Conservation (phyloP, 176 grass and related monocot genomes). For the Avena atlantica region DNA sequence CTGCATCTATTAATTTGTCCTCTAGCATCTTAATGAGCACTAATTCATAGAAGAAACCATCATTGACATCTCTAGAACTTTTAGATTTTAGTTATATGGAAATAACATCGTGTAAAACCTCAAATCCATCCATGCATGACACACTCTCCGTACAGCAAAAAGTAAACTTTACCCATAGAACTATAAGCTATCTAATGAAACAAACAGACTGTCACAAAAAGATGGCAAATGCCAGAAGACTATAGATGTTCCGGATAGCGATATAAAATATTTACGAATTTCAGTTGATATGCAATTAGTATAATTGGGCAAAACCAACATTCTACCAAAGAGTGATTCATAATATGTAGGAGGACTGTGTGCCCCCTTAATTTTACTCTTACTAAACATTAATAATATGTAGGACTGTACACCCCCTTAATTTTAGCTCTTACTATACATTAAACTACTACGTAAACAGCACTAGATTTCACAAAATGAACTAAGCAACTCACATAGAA, state of each 20-base stretch:
- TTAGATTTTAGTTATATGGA: neutral
- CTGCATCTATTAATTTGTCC: constrained; percentile 9
- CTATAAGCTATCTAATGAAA: constrained; percentile 1
- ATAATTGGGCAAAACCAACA: neutral
- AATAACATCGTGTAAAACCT: neutral
- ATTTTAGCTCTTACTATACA: too few species aligned
- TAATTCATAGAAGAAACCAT: neutral
- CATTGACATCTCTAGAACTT: neutral
- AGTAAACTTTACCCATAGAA: neutral
- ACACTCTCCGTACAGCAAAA: neutral
- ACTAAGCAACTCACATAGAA: neutral
- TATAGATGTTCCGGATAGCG: neutral
- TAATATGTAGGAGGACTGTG: neutral
- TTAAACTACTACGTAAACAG: too few species aligned
- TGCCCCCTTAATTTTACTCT: too few species aligned
- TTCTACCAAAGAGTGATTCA: neutral
- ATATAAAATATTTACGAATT: neutral
- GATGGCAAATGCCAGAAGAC: neutral
- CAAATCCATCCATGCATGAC: neutral
- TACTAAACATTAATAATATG: too few species aligned
- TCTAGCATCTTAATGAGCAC: neutral
- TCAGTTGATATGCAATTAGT: neutral
- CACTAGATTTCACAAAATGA: constrained; percentile 9
- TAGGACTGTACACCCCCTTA: too few species aligned
- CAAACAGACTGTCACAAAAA: neutral